These are phyloP conservation scores for Cryphonectria radicalis DNA, from an alignment of 2,329 filamentous ascomycete species.

Conservation along the genomic window DNA sequence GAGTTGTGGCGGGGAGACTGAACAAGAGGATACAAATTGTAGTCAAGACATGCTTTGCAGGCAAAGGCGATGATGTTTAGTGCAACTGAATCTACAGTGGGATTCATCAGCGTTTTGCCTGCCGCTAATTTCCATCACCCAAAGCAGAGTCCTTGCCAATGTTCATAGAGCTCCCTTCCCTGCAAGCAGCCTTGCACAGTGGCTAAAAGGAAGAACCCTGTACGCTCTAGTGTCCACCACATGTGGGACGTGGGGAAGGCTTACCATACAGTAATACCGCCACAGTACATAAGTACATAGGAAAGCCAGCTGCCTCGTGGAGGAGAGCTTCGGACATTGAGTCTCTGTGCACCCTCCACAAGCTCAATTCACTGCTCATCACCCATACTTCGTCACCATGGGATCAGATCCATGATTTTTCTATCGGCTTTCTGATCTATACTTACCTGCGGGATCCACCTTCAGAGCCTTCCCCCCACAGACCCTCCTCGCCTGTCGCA, in stretches of 20 bases:
- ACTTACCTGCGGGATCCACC: not conserved
- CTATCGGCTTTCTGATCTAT: too few relatives aligned
- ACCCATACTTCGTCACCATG: not conserved
- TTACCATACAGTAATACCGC: not conserved
- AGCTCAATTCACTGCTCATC: not conserved
- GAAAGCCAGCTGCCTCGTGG: not conserved
- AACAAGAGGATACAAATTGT: slow-evolving; percentile 6
- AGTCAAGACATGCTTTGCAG: not conserved
- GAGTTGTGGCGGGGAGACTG: slow-evolving; percentile 3
- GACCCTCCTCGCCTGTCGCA: not conserved
- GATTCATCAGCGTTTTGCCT: slow-evolving; percentile 16
- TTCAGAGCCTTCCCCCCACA: not conserved
- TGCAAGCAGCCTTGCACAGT: not conserved
- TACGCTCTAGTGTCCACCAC: not conserved
- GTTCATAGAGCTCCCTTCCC: not conserved
- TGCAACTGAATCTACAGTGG: slow-evolving; percentile 2
- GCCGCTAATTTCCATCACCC: slow-evolving; percentile 14
- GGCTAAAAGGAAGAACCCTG: slow-evolving; percentile 2
- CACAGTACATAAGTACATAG: not conserved
- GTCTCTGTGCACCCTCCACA: not conserved
- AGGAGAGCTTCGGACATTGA: not conserved
- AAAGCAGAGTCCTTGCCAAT: not conserved
- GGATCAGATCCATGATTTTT: not conserved
- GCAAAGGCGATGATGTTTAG: not conserved
- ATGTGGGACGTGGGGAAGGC: slow-evolving; percentile 14